phyloP scores from a whole-genome alignment of 2,329 filamentous ascomycete genomes.

The Fusarium longipes region DNA sequence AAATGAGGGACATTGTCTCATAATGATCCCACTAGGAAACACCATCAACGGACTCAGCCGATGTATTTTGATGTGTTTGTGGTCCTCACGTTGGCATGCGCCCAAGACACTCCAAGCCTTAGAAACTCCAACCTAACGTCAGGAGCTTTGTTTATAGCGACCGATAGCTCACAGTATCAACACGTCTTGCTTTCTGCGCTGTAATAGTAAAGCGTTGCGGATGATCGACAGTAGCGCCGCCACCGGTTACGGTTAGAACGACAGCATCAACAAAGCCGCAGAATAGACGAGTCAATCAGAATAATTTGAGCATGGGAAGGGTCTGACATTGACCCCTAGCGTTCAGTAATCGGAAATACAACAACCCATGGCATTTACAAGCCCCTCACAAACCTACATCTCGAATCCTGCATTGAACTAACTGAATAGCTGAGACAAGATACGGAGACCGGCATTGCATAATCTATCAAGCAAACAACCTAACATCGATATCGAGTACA shows the following conservation, averaged over 20 bases:
- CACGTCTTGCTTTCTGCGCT: slow-evolving; percentile 9
- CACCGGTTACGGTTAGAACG: slow-evolving; percentile 33
- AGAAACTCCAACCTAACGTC: neutral
- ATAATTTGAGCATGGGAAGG: slow-evolving; percentile 5
- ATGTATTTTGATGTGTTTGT: neutral
- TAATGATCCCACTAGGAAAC: neutral
- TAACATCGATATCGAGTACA: neutral
- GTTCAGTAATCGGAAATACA: slow-evolving; percentile 30
- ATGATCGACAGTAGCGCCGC: slow-evolving; percentile 47
- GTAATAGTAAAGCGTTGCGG: slow-evolving; percentile 42
- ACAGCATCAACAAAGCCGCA: slow-evolving; percentile 7
- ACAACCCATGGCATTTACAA: slow-evolving; percentile 9
- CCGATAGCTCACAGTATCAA: slow-evolving; percentile 1
- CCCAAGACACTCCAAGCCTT: slow-evolving; percentile 24
- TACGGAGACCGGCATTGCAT: slow-evolving; percentile 1
- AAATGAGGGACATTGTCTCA: neutral
- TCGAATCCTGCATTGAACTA: slow-evolving; percentile 1
- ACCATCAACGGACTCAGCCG: slow-evolving; percentile 1
- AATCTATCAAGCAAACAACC: neutral
- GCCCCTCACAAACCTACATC: slow-evolving; percentile 9
- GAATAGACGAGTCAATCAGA: slow-evolving; percentile 23
- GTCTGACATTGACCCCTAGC: slow-evolving; percentile 14
- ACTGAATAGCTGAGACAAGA: slow-evolving; percentile 13
- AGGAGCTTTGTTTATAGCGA: slow-evolving; percentile 8
- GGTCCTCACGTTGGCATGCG: slow-evolving; percentile 29